Conservation (phyloP, 2,329 filamentous ascomycete species). For the Fusarium napiforme region DNA sequence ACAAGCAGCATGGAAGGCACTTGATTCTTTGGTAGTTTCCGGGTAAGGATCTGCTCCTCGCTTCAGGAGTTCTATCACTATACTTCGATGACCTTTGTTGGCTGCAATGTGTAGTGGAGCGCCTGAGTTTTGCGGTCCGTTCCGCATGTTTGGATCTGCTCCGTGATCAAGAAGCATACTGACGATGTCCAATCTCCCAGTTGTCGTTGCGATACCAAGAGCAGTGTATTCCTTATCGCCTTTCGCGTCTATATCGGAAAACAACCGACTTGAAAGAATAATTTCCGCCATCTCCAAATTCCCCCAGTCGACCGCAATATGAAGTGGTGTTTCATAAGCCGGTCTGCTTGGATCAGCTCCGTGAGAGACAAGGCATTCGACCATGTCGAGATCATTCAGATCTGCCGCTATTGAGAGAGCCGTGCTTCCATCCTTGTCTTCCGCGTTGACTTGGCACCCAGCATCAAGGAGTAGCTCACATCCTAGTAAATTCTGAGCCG, state of each 20-base stretch:
- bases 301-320: slow-evolving; percentile 25
- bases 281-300: slow-evolving; percentile 14
- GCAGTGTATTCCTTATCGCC: slow-evolving; percentile 14
- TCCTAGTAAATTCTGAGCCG: slow-evolving; percentile 9
- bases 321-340: slow-evolving; percentile 17
- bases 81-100: not conserved
- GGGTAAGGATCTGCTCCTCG: slow-evolving; percentile 24
- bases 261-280: slow-evolving; percentile 12
- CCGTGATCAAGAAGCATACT: slow-evolving; percentile 33
- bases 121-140: slow-evolving; percentile 10
- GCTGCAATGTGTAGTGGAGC: slow-evolving; percentile 24
- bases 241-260: slow-evolving; percentile 15
- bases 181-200: slow-evolving; percentile 21
- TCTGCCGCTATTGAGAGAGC: slow-evolving; percentile 23
- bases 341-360: slow-evolving; percentile 29
- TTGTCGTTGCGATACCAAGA: slow-evolving; percentile 19
- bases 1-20: slow-evolving; percentile 26
- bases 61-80: slow-evolving; percentile 29
- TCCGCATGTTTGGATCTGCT: slow-evolving; percentile 31
- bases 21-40: slow-evolving; percentile 5
- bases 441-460: slow-evolving; percentile 23
- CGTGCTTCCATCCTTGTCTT: slow-evolving; percentile 4
- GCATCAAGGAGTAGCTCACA: slow-evolving; percentile 22
- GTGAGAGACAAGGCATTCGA: slow-evolving; percentile 19
- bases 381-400: slow-evolving; percentile 1